Conservation (phyloP, 306 rosid genomes). For the Begonia loranthoides region DNA sequence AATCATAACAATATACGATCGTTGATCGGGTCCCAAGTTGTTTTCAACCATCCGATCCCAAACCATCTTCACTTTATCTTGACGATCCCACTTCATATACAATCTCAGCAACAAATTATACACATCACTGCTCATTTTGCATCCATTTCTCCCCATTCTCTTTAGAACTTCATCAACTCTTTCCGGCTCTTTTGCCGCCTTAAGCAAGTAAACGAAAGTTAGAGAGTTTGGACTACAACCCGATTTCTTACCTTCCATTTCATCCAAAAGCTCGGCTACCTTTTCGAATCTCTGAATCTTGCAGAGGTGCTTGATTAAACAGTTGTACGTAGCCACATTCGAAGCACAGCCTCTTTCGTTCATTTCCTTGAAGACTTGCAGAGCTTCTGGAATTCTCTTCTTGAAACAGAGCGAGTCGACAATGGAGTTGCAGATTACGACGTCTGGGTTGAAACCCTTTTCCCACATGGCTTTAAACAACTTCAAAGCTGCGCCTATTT, state of each 20-base stretch:
- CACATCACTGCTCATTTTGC: slow-evolving; percentile 34
- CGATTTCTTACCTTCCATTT: slow-evolving; percentile 46
- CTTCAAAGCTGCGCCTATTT: slow-evolving; percentile 46
- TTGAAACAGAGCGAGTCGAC: slow-evolving; percentile 81
- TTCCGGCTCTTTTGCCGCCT: slow-evolving; percentile 32
- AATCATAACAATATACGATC: slow-evolving; percentile 64
- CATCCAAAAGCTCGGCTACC: slow-evolving; percentile 45
- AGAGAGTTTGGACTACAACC: slow-evolving; percentile 40
- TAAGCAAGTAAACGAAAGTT: slow-evolving; percentile 52
- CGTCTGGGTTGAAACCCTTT: slow-evolving; percentile 36
- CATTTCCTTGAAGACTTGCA: slow-evolving; percentile 49
- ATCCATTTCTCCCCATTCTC: slow-evolving; percentile 52
- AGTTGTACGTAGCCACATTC: slow-evolving; percentile 54
- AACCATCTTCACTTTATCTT: slow-evolving; percentile 52
- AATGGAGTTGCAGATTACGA: slow-evolving; percentile 54
- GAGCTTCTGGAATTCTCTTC: slow-evolving; percentile 69
- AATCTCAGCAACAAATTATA: slow-evolving; percentile 56
- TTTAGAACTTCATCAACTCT: slow-evolving; percentile 34
- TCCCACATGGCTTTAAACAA: slow-evolving; percentile 61
- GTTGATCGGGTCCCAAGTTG: slow-evolving; percentile 32
- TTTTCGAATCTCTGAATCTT: slow-evolving; percentile 44
- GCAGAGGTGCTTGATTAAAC: slow-evolving; percentile 51
- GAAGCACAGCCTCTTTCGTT: slow-evolving; percentile 28
- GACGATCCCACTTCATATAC: slow-evolving; percentile 56
- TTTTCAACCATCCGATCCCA: slow-evolving; percentile 13